phyloP scores from a whole-genome alignment of 768 basidiomycete species.

The Podaxis sp. region DNA sequence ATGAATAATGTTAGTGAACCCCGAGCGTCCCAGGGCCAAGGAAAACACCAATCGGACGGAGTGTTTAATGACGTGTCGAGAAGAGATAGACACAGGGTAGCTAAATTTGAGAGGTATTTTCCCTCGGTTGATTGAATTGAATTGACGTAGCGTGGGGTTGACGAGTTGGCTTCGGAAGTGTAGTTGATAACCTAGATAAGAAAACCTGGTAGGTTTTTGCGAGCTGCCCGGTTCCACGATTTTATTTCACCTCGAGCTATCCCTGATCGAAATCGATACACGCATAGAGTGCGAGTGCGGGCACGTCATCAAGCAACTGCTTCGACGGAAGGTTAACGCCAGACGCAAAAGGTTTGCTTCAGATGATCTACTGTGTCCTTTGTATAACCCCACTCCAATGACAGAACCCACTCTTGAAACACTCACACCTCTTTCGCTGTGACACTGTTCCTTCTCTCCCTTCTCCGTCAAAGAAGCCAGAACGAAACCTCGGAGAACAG shows the following conservation, averaged over 20 bases:
- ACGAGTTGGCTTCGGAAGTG: not conserved
- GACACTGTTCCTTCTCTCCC: not conserved
- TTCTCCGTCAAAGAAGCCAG: not conserved
- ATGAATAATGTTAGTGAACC: not conserved
- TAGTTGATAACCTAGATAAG: not conserved
- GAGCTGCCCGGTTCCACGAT: not conserved
- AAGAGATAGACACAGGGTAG: not conserved
- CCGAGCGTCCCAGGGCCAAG: not conserved
- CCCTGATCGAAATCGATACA: not conserved
- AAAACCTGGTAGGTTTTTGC: not conserved
- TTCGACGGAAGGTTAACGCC: not conserved
- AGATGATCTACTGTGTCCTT: not conserved
- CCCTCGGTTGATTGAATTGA: not conserved
- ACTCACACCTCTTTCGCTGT: not conserved
- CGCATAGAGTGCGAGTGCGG: not conserved
- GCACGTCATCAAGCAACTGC: constrained; percentile 2
- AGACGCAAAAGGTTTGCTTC: not conserved
- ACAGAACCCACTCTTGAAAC: not conserved
- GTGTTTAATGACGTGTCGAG: constrained; percentile 3
- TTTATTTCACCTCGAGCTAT: not conserved
- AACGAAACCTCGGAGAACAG: constrained; percentile 1
- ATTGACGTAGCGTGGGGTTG: not conserved
- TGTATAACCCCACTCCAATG: not conserved
- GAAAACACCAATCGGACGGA: not conserved
- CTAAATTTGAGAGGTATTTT: not conserved